Evolutionary conservation across 495 filamentous ascomycete genomes (phyloP), one percentile per base, ranked within the genome.

Genomic region (Podospora fimiseda): DNA sequence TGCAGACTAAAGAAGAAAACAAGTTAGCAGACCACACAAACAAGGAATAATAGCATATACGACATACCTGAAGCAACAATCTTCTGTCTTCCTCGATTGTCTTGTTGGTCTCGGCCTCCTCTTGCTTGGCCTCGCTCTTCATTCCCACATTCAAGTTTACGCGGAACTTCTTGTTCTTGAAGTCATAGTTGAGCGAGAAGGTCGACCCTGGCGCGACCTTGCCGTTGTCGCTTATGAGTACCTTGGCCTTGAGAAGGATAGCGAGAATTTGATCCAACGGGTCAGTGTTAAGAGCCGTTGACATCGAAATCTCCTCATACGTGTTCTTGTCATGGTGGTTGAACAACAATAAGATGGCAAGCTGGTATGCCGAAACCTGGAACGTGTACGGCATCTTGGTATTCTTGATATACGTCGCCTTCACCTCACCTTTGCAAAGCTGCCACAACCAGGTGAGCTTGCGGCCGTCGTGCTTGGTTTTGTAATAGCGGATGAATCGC

Each of bases 381-480:
- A 99, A 90, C n/a, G 89, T 97, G 70, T 89, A 96, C 1, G 90
- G 89, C 11, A 89, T 85, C 72, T 95, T 96, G 50, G 82, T 78
- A 58, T 81, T 83, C 68, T 87, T 92, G 70, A 86, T 82, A 70
- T 96, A 99, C 63, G 90, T 95, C 4, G 89, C 85, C 70, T 91
- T 92, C 48, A 99, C 77, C 67, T 99, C 93, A 51, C 94, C 93
- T 71, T 97, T 98, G 77, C 89, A 97, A 19, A 97, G 75, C 65
- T 97, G 90, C 93, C 93, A 98, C 21, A 98, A 72, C 93, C 93
- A 98, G 16, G 90, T 95, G 20, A 98, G 78, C 73, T 96, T 98
- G 48, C 93, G 87, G 39, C 93, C 93, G 53, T 81, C 92, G 66
- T 99, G 93, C 77, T 97, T 99, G 67, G 89, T 82, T 68, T 84